phyloP scores from a whole-genome alignment of 139 green algal genomes.

The Micractinium sp. region DNA sequence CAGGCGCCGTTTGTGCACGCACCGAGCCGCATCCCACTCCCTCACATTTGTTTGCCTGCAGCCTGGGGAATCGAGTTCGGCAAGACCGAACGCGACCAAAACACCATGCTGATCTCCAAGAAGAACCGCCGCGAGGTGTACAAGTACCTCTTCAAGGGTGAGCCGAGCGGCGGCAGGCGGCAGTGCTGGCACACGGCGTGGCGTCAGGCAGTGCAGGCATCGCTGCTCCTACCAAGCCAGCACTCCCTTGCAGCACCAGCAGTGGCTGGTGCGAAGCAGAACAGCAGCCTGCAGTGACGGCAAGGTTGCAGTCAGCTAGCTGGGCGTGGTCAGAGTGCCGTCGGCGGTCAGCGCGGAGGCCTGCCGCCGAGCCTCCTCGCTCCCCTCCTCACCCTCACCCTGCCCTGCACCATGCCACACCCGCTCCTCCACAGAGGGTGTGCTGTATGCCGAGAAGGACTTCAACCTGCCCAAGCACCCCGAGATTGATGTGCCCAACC shows the following conservation, averaged over 20 bases:
- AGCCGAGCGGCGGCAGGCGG: background rate
- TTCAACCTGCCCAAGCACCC: constrained; percentile 97
- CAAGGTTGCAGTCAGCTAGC: too few species aligned
- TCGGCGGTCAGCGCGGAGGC: background rate
- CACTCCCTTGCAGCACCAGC: background rate
- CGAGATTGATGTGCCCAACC: constrained; percentile 92
- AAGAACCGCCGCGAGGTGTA: constrained; percentile 98
- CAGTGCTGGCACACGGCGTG: too few species aligned
- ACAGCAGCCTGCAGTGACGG: too few species aligned
- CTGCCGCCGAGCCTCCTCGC: background rate
- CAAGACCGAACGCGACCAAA: constrained; percentile 84
- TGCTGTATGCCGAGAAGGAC: constrained; percentile 99
- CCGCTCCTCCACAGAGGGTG: constrained; percentile 86
- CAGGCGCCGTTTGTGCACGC: background rate
- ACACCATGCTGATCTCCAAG: constrained; percentile 98
- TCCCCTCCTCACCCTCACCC: background rate
- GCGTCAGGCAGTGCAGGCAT: too few species aligned
- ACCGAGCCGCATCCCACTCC: background rate
- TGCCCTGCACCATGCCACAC: too few species aligned
- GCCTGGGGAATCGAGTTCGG: constrained; percentile 91
- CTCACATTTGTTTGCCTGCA: constrained; percentile 23
- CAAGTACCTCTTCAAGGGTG: constrained; percentile 99
- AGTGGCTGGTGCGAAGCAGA: background rate
- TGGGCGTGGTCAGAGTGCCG: too few species aligned
- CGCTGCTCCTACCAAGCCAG: background rate